Percentiles rank a stretch among this genome's conserved stretches.
phyloP scores from a whole-genome alignment of 495 filamentous ascomycete genomes.

The Penicillium malachiteum region DNA sequence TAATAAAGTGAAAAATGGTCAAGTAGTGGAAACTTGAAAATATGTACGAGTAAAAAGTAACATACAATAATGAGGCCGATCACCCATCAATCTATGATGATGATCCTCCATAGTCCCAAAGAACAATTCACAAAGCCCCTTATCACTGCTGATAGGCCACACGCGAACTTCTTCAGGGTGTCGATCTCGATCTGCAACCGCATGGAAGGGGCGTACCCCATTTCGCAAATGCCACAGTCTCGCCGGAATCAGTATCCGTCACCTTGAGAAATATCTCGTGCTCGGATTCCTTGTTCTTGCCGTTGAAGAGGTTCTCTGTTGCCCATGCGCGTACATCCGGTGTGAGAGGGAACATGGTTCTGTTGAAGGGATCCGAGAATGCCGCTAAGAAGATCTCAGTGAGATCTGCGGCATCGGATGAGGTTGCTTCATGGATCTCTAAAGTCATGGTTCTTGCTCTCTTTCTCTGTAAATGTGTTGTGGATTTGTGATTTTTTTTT shows the following conservation, averaged over 20 bases:
- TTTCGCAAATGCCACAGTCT: constrained; percentile 25
- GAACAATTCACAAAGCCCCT: constrained; percentile 23
- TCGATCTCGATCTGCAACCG: constrained; percentile 11
- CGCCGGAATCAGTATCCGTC: constrained; percentile 6
- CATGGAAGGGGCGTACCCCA: constrained; percentile 18
- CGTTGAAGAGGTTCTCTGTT: constrained; percentile 2
- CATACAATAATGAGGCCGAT: constrained; percentile 30
- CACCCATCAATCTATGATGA: constrained; percentile 22
- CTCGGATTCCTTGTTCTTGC: not conserved
- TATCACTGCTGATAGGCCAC: constrained; percentile 20
- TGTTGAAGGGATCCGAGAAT: constrained; percentile 23
- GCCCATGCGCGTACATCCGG: constrained; percentile 26
- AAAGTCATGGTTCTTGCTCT: not conserved
- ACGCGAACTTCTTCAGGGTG: constrained; percentile 3
- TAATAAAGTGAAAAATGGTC: not conserved
- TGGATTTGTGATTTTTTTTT: not conserved
- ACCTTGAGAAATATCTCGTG: constrained; percentile 20
- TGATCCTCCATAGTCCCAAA: constrained; percentile 21
- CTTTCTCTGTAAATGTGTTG: not conserved
- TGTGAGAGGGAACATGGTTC: constrained; percentile 24
- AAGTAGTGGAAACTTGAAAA: not conserved
- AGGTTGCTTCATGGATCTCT: not conserved
- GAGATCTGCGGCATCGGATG: constrained; percentile 17
- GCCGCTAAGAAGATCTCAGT: constrained; percentile 19
- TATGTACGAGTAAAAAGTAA: not conserved